phyloP scores from a whole-genome alignment of 495 filamentous ascomycete genomes.

The Oleoguttula mirabilis region DNA sequence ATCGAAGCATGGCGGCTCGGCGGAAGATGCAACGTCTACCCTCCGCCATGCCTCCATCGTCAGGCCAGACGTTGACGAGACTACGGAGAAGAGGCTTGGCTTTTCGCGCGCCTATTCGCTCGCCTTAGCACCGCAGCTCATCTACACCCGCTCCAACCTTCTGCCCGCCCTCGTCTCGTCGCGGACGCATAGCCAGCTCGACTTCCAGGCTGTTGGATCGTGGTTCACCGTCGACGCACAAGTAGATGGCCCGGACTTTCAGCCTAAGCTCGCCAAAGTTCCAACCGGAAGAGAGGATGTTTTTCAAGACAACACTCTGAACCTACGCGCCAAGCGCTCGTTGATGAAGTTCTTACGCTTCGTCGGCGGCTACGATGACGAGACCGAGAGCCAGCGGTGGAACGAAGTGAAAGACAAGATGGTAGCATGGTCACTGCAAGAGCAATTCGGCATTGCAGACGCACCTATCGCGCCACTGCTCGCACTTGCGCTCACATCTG shows the following conservation, averaged over 20 bases:
- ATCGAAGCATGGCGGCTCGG: conserved; percentile 29
- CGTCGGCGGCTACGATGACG: conserved; percentile 48
- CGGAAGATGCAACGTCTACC: background rate
- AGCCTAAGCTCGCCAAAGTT: conserved; percentile 37
- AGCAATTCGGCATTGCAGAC: conserved; percentile 60
- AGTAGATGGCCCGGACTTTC: background rate
- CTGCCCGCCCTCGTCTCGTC: conserved; percentile 72
- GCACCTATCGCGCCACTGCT: conserved; percentile 59
- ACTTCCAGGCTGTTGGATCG: conserved; percentile 87
- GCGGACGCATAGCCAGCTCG: conserved; percentile 73
- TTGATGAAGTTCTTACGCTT: conserved; percentile 86
- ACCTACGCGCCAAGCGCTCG: conserved; percentile 61
- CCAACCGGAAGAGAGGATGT: conserved; percentile 82
- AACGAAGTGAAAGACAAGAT: conserved; percentile 34
- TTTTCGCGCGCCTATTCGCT: conserved; percentile 71
- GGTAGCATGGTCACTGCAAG: conserved; percentile 52
- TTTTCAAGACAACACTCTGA: conserved; percentile 58
- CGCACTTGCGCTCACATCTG: conserved; percentile 65
- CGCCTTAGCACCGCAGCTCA: conserved; percentile 71
- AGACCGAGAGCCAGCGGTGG: conserved; percentile 46
- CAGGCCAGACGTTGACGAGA: conserved; percentile 15
- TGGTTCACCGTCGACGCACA: conserved; percentile 63
- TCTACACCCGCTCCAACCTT: conserved; percentile 70
- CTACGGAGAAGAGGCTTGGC: conserved; percentile 33
- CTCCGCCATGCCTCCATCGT: conserved; percentile 31